These are phyloP conservation scores for Asterochloris sp. DNA, from an alignment of 139 green algal genomes.

Conservation along the genomic window DNA sequence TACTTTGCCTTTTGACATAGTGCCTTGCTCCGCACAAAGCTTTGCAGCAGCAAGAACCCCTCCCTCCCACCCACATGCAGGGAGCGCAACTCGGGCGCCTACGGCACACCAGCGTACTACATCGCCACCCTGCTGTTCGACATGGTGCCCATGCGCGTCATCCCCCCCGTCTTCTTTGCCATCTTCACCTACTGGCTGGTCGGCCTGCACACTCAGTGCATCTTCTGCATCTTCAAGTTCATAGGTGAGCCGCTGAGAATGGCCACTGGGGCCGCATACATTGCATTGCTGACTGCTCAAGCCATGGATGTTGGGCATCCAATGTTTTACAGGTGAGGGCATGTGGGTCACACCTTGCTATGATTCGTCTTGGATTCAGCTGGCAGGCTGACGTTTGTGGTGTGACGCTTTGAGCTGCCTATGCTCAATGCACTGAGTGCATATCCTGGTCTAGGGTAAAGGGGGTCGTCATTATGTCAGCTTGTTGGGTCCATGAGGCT, in stretches of 20 bases:
- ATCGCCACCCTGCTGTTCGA: slow-evolving; percentile 58
- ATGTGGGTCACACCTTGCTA: no score
- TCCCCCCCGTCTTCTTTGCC: slow-evolving; percentile 69
- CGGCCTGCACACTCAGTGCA: slow-evolving; percentile 53
- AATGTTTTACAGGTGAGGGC: no score
- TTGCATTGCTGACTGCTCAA: not conserved
- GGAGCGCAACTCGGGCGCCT: slow-evolving; percentile 35
- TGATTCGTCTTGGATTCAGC: no score
- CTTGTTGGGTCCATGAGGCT: no score
- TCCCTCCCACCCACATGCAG: not conserved
- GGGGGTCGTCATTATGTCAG: no score
- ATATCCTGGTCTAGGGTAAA: no score
- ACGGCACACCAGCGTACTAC: slow-evolving; percentile 57
- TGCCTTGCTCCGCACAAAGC: no score
- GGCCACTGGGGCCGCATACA: not conserved
- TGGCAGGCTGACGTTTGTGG: no score
- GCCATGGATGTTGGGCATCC: not conserved
- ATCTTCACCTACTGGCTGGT: slow-evolving; percentile 61
- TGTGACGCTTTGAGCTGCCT: no score
- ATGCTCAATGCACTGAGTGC: no score
- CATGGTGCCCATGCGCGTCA: slow-evolving; percentile 56
- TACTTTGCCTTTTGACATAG: no score
- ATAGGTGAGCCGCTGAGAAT: slow-evolving; percentile 9
- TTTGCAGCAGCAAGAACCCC: no score
- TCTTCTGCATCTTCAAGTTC: slow-evolving; percentile 55